These are phyloP conservation scores for Fragilaria radians DNA, from an alignment of 108 stramenopile species.

Conservation along the genomic window DNA sequence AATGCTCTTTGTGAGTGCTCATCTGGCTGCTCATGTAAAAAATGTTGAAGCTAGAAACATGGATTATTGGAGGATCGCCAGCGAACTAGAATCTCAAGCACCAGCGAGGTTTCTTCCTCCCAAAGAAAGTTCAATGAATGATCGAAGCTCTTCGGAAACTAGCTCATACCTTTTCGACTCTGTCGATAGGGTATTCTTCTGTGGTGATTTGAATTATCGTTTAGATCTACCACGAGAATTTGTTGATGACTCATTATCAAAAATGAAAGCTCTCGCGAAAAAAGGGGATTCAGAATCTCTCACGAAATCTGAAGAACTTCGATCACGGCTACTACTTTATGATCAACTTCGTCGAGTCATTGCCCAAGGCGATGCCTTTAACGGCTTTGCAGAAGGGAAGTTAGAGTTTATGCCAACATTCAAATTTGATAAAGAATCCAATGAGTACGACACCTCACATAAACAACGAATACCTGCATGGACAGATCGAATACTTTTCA, in stretches of 20 bases:
- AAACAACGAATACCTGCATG: slow-evolving; percentile 86
- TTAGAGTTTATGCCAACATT: slow-evolving; percentile 80
- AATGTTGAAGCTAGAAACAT: slow-evolving; percentile 73
- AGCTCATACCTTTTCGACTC: slow-evolving; percentile 59
- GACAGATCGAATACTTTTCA: slow-evolving; percentile 84
- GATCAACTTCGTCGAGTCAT: slow-evolving; percentile 70
- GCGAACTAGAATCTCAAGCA: slow-evolving; percentile 75
- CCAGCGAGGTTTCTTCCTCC: slow-evolving; percentile 62
- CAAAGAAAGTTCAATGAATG: slow-evolving; percentile 1
- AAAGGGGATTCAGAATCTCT: not conserved
- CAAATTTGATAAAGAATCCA: slow-evolving; percentile 81
- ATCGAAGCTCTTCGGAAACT: slow-evolving; percentile 10
- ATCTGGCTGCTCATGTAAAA: slow-evolving; percentile 86
- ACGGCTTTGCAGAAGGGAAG: slow-evolving; percentile 66
- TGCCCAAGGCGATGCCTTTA: slow-evolving; percentile 58
- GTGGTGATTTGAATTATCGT: slow-evolving; percentile 84
- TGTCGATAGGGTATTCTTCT: slow-evolving; percentile 72
- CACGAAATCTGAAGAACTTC: slow-evolving; percentile 10
- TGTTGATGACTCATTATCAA: slow-evolving; percentile 41
- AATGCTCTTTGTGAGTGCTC: slow-evolving; percentile 75
- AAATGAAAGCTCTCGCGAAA: slow-evolving; percentile 3
- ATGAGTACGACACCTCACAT: slow-evolving; percentile 73
- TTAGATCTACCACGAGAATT: slow-evolving; percentile 73
- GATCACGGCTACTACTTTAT: slow-evolving; percentile 41
- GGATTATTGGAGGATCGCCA: slow-evolving; percentile 79